These are phyloP conservation scores for Boletellus ananas DNA, from an alignment of 768 basidiomycete genomes.

Conservation along the genomic window DNA sequence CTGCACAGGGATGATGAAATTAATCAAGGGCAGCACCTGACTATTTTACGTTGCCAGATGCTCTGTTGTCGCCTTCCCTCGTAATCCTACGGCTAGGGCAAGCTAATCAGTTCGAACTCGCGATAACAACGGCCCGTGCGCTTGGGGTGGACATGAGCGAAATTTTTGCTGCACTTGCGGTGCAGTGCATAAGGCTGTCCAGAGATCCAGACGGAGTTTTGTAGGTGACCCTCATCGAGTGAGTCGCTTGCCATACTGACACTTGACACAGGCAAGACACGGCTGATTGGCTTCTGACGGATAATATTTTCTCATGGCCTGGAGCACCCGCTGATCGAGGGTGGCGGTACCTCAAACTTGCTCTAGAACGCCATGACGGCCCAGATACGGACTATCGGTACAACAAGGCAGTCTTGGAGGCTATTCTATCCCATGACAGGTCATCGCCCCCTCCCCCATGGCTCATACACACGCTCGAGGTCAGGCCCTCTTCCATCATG, in stretches of 20 bases:
- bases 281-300: constrained; percentile 80
- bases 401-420: constrained; percentile 71
- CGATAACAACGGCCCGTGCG: constrained; percentile 70
- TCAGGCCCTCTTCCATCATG: constrained; percentile 25
- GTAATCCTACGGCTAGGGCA: constrained; percentile 79
- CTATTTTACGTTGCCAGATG: constrained; percentile 39
- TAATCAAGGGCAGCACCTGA: constrained; percentile 13
- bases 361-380: constrained; percentile 75
- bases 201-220: constrained; percentile 54
- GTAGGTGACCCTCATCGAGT: constrained; percentile 38
- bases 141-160: constrained; percentile 86
- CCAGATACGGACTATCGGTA: constrained; percentile 70
- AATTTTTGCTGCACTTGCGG: constrained; percentile 72
- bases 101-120: constrained; percentile 71
- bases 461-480: constrained; percentile 76
- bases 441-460: constrained; percentile 69
- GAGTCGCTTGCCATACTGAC: constrained; percentile 3
- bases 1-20: constrained; percentile 5
- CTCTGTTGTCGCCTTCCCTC: constrained; percentile 52
- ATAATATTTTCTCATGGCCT: constrained; percentile 78
- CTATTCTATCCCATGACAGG: constrained; percentile 64
- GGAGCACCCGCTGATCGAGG: constrained; percentile 77
- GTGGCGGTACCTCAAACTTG: constrained; percentile 83
- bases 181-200: constrained; percentile 74
- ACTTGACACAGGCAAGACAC: constrained; percentile 53